These are phyloP conservation scores for Trichomonas gallinae DNA, from an alignment of 208 protist genomes.

Conservation along the genomic window DNA sequence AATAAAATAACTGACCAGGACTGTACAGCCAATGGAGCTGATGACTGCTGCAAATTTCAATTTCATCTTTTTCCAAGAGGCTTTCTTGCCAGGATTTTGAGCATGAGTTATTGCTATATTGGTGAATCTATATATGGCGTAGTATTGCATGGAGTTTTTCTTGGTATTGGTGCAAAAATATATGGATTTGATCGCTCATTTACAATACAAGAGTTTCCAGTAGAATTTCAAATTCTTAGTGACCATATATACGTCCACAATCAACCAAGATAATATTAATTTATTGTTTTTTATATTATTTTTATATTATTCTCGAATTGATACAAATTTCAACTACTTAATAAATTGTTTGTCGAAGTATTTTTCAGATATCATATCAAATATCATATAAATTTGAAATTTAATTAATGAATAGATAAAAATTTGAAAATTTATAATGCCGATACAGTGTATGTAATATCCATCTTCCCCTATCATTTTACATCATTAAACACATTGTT, in stretches of 20 bases:
- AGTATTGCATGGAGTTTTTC: neutral
- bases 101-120: neutral
- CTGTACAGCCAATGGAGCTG: neutral
- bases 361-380: no score
- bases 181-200: neutral
- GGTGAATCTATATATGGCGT: neutral
- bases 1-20: neutral
- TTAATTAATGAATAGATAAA: no score
- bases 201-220: neutral
- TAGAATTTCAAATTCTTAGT: neutral
- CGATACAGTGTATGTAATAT: no score
- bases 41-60: neutral
- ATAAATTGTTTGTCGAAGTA: no score
- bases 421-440: no score
- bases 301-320: no score
- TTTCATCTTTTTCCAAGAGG: neutral
- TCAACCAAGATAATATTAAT: neutral
- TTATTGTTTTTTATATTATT: no score
- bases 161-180: neutral
- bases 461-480: no score
- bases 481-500: no score
- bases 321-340: no score
- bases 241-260: neutral
- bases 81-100: neutral
- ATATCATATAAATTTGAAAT: no score